Evolutionary conservation across 106 monocot genomes (phyloP).

Genomic region (Dendrobium huoshanense): DNA sequence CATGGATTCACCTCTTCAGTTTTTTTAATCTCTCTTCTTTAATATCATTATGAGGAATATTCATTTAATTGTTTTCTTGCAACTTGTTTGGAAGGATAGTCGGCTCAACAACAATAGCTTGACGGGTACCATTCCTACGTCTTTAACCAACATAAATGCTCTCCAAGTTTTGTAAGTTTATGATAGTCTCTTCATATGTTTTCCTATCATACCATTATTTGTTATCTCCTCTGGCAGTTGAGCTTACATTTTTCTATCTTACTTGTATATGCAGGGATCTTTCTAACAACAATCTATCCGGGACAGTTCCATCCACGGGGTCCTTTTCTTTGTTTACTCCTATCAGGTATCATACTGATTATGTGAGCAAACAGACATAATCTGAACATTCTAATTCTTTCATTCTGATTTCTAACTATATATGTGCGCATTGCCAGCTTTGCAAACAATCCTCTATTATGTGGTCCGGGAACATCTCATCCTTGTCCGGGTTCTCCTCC

Average conservation of each 20-base stretch:
- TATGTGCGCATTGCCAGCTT: slow-evolving; percentile 45
- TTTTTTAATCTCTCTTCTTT: slow-evolving; percentile 2
- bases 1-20: background rate
- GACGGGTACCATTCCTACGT: slow-evolving; percentile 51
- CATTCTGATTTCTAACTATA: background rate
- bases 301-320: slow-evolving; percentile 74
- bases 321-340: slow-evolving; percentile 90
- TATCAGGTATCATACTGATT: slow-evolving; percentile 43
- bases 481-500: slow-evolving; percentile 43
- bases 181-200: background rate
- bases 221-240: background rate
- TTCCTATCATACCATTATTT: background rate
- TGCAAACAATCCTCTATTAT: slow-evolving; percentile 42
- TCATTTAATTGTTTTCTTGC: slow-evolving; percentile 6
- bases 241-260: background rate
- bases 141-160: slow-evolving; percentile 50
- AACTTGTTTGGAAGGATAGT: slow-evolving; percentile 54
- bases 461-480: slow-evolving; percentile 36
- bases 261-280: slow-evolving; percentile 54
- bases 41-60: background rate
- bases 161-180: slow-evolving; percentile 90
- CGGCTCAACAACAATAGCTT: slow-evolving; percentile 89
- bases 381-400: background rate
- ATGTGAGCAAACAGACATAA: slow-evolving; percentile 2
- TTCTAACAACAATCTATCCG: slow-evolving; percentile 84